Evolutionary conservation across 1,139 yeast species (phyloP), one percentile per base, ranked within the genome.

Genomic region (Wickerhamomyces sp.): DNA sequence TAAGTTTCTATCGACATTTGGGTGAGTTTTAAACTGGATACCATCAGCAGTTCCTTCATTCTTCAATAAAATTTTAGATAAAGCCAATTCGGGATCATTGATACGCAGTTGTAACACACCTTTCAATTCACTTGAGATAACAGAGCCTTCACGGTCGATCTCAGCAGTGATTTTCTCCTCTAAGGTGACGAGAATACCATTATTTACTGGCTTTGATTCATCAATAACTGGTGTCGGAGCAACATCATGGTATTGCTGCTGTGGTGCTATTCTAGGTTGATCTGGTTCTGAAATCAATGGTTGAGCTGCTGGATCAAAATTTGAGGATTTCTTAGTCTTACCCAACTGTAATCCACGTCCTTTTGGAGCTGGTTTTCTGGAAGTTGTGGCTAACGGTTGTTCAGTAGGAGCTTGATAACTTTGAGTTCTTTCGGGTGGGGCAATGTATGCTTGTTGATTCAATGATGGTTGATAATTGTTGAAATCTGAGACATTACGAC

Each of bases 31-130:
- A 72, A 80, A 93, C 62, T 84, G 93, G 45, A 80, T 75, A 32
- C 78, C 78, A 34, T 71, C 61, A 18, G 71, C 64, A 38, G 71
- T 68, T 44, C 72, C 73, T 40, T 66, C 73, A 36, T 81, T 72
- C 41, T 72, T 64, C 51, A 91, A 72, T 51, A 79, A 63, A 47
- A 91, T 74, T 62, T 78, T 79, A 48, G 89, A 77, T 54, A 76
- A 76, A 23, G 95, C 80, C 53, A 84, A 73, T 33, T 75, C 76
- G 13, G 84, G 72, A 58, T 89, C 78, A 62, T 86, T 90, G 56
- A 93, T 82, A 65, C 96, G 83, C 62, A 93, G 73, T 67, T 89
- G 95, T 57, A 93, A 73, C 57, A 86, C 95, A 63, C 99, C 99
- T 67, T 89, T 89, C 50, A 90, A 77, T 63, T 91, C 97, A 40